These are phyloP conservation scores for Globisporangium cederbergense DNA, from an alignment of 352 stramenopile genomes.

Conservation along the genomic window DNA sequence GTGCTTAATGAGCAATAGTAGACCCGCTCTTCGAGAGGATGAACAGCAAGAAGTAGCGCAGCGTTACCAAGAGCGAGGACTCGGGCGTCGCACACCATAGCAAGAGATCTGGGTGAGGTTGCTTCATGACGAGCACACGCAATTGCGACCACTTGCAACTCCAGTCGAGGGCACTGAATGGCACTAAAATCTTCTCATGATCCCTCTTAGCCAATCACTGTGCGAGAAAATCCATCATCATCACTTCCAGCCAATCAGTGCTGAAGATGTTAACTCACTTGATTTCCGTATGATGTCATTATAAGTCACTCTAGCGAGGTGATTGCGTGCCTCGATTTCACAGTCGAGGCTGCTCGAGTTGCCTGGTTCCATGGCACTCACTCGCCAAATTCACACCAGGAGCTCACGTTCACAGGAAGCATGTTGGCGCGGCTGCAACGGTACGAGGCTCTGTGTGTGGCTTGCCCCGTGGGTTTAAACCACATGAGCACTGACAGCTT, in stretches of 20 bases:
- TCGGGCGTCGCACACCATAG: not conserved
- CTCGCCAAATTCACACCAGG: conserved; percentile 1
- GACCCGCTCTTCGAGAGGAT: no score
- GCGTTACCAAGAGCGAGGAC: no score
- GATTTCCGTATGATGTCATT: not conserved
- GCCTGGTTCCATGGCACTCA: not conserved
- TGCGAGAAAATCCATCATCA: not conserved
- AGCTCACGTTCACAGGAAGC: conserved; percentile 3
- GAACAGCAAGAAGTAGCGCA: no score
- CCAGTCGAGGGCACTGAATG: not conserved
- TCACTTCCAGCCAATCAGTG: conserved; percentile 1
- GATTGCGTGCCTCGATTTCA: conserved; percentile 3
- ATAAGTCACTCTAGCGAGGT: not conserved
- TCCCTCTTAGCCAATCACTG: conserved; percentile 7
- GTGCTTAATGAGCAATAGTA: not conserved
- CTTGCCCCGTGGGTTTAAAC: not conserved
- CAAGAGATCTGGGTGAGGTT: not conserved
- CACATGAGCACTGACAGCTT: not conserved
- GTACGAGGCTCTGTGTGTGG: not conserved
- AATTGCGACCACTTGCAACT: not conserved
- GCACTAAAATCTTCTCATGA: conserved; percentile 2
- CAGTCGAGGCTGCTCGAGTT: not conserved
- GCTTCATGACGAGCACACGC: conserved; percentile 1
- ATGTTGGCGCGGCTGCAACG: conserved; percentile 11
- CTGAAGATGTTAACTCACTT: not conserved